Evolutionary conservation across 768 basidiomycete species (phyloP).

Genomic region (Sutorius australiensis): DNA sequence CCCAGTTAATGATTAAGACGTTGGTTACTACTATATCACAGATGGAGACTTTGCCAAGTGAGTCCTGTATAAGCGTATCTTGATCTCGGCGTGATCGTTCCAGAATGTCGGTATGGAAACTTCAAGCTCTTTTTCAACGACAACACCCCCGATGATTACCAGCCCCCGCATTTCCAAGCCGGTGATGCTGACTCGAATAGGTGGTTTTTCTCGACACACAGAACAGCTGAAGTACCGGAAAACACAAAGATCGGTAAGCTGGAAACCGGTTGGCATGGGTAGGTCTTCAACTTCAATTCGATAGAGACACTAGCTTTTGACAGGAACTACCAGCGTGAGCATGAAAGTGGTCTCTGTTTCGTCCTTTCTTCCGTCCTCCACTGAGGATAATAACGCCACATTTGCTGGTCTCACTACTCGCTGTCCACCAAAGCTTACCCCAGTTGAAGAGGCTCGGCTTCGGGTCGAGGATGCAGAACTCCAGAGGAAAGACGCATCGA

Average conservation of each 20-base stretch:
- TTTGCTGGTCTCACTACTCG: constrained; percentile 46
- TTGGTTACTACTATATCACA: constrained; percentile 74
- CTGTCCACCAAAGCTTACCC: constrained; percentile 43
- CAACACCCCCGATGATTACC: constrained; percentile 74
- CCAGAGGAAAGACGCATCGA: constrained; percentile 58
- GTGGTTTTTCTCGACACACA: constrained; percentile 81
- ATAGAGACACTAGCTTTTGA: not conserved
- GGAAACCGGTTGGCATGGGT: constrained; percentile 74
- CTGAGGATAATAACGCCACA: constrained; percentile 53
- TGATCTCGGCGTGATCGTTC: not conserved
- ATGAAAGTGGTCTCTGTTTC: constrained; percentile 72
- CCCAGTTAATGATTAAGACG: constrained; percentile 69
- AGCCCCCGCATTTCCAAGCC: constrained; percentile 74
- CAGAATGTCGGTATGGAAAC: constrained; percentile 80
- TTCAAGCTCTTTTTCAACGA: constrained; percentile 87
- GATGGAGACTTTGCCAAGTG: constrained; percentile 78
- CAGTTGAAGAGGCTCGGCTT: constrained; percentile 52
- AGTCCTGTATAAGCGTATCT: constrained; percentile 20
- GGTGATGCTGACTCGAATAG: constrained; percentile 70
- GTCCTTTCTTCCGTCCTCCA: constrained; percentile 62
- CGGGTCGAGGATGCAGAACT: constrained; percentile 53
- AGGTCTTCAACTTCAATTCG: constrained; percentile 5
- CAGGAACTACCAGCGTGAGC: constrained; percentile 48
- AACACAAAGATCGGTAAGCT: constrained; percentile 64
- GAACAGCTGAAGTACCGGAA: constrained; percentile 68